Base-by-base conservation (phyloP, 257 asterid species). In the Sherardia arvensis region DNA sequence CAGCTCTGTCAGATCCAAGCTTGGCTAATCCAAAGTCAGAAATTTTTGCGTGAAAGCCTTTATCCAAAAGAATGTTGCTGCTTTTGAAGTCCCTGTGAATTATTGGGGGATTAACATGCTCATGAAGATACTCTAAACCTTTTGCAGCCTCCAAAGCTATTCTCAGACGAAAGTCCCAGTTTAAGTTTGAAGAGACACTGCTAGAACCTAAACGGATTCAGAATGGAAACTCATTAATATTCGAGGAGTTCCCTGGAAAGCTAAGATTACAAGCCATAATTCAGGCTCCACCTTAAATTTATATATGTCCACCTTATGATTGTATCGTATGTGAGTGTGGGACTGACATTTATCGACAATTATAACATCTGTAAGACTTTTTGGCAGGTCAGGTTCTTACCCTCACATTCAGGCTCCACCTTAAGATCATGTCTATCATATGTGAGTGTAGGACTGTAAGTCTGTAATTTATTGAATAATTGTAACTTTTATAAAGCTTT, bases 31-130 rank as follows among this genome's bases (percentile, higher is more conserved):
- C 96, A 33, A 88, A 91, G 71, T 91, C 94, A 1, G 98, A 91
- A 71, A 91, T 89, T 77, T 86, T 88, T 69, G 98, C 98, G 30
- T 81, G 96, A 54, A 88, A 91, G 10, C 80, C 79, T 53, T 72
- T 79, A 75, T 91, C 95, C 61, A 88, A 79, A 55, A 88, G 96
- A 64, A 91, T 84, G 76, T 91, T 91, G 68, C 98, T 88, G 78
- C 96, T 91, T 81, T 91, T 91, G 79, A 91, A 87, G 73, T 91
- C 96, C 72, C 96, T 72, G 57, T 91, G 98, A 68, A 91, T 91
- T 26, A 91, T 76, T 0, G 98, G 98, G 23, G 98, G 98, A 60
- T 66, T 74, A 43, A 88, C 74, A 63, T 81, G 87, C 62, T 91
- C 98, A 7, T 91, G 98, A 60, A 91, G 95, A 73, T 91, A 91